These are phyloP conservation scores for Claviceps purpurea DNA, from an alignment of 2,329 filamentous ascomycete genomes.

Conservation along the genomic window DNA sequence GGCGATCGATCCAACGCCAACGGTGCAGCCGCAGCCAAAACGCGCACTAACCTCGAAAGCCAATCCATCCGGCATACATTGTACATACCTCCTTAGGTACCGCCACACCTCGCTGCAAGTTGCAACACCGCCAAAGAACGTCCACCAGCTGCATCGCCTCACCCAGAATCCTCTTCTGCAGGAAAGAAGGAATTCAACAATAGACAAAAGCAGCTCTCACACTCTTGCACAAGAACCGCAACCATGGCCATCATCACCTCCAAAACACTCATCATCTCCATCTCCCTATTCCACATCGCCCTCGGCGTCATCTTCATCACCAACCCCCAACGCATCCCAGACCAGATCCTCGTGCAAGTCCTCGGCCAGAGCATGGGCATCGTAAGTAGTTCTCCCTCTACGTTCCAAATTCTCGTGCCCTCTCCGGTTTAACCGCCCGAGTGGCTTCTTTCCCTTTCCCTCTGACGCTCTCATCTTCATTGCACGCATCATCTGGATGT, in stretches of 20 bases:
- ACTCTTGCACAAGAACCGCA: background rate
- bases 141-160: no score
- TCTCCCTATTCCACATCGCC: slow-evolving; percentile 75
- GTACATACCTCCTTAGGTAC: no score
- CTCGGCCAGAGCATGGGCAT: slow-evolving; percentile 75
- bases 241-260: slow-evolving; percentile 72
- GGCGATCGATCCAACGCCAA: background rate
- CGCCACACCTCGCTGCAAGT: no score
- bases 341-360: slow-evolving; percentile 69
- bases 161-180: no score
- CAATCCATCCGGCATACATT: no score
- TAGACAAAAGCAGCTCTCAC: background rate
- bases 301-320: slow-evolving; percentile 74
- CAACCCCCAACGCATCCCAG: slow-evolving; percentile 56
- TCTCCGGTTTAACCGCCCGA: no score
- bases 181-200: background rate
- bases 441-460: no score
- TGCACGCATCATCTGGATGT: no score
- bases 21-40: background rate
- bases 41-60: no score
- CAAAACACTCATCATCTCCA: slow-evolving; percentile 64
- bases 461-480: no score
- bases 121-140: no score
- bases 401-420: no score
- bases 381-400: slow-evolving; percentile 31